Conservation (phyloP, 306 rosid species). For the Adenanthera pavonina region DNA sequence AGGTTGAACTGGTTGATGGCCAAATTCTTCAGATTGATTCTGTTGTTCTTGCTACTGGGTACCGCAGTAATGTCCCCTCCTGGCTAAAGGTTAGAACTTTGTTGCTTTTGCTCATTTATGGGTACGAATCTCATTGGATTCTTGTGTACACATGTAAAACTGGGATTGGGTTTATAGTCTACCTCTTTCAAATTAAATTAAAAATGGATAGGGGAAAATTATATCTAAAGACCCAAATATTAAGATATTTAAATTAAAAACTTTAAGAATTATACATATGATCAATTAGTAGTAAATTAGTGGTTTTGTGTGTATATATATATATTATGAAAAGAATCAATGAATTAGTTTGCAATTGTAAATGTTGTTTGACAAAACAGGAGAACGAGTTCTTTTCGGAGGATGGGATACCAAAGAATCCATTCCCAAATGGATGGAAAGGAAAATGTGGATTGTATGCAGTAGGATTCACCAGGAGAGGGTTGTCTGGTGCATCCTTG, state of each 20-base stretch:
- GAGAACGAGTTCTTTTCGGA: constrained; percentile 77
- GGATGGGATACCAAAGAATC: constrained; percentile 77
- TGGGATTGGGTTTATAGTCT: background rate
- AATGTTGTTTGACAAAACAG: constrained; percentile 36
- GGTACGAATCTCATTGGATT: background rate
- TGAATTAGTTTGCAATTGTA: no score
- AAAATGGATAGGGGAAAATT: background rate
- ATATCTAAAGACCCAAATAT: background rate
- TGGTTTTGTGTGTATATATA: no score
- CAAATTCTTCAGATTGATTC: constrained; percentile 68
- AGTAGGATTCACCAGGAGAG: constrained; percentile 92
- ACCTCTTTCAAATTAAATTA: no score
- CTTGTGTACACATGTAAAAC: background rate
- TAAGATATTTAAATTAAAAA: background rate
- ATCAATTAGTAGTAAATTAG: background rate
- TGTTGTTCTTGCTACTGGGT: constrained; percentile 92
- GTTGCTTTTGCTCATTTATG: no score
- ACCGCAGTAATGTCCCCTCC: constrained; percentile 93
- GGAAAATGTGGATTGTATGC: constrained; percentile 86
- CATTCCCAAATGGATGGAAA: constrained; percentile 96
- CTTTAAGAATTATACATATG: no score
- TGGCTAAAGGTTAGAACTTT: constrained; percentile 82
- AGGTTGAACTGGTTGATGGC: constrained; percentile 79
- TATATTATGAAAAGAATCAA: no score
- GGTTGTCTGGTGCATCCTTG: constrained; percentile 84